phyloP scores from a whole-genome alignment of 208 protist genomes.

The Porcisia deanei region DNA sequence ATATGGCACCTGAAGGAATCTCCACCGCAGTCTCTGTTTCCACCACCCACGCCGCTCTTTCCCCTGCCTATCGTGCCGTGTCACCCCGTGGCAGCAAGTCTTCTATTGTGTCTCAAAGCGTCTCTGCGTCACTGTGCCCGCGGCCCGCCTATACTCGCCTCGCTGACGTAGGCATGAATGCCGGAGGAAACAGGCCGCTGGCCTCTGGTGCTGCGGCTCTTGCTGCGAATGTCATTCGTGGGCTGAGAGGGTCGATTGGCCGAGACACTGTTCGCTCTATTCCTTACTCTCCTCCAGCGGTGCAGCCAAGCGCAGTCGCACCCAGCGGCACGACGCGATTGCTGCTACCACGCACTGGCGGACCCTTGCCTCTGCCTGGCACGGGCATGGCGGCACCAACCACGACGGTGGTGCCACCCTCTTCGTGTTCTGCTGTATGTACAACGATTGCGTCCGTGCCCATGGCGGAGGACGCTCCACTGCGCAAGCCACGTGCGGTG shows the following conservation, averaged over 20 bases:
- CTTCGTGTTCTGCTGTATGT: background rate
- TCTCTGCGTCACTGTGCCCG: background rate
- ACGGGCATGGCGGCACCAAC: background rate
- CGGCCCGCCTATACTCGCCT: background rate
- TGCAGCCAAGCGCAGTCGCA: background rate
- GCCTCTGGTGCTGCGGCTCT: background rate
- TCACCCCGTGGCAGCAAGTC: background rate
- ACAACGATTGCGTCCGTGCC: conserved; percentile 3
- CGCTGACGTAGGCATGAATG: background rate
- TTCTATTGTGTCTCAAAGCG: background rate
- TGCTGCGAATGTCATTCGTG: conserved; percentile 2
- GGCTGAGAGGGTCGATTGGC: conserved; percentile 39
- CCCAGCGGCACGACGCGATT: background rate
- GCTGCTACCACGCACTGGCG: background rate
- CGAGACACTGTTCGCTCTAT: conserved; percentile 42
- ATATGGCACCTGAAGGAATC: background rate
- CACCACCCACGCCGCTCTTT: background rate
- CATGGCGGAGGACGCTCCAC: conserved; percentile 25
- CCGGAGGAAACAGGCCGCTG: background rate
- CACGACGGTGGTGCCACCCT: background rate
- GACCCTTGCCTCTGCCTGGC: background rate
- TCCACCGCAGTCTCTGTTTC: background rate
- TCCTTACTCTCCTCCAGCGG: background rate
- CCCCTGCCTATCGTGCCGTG: background rate
- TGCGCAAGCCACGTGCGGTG: conserved; percentile 32